Conservation (phyloP, 2,329 filamentous ascomycete genomes). For the Epichloe scottii region DNA sequence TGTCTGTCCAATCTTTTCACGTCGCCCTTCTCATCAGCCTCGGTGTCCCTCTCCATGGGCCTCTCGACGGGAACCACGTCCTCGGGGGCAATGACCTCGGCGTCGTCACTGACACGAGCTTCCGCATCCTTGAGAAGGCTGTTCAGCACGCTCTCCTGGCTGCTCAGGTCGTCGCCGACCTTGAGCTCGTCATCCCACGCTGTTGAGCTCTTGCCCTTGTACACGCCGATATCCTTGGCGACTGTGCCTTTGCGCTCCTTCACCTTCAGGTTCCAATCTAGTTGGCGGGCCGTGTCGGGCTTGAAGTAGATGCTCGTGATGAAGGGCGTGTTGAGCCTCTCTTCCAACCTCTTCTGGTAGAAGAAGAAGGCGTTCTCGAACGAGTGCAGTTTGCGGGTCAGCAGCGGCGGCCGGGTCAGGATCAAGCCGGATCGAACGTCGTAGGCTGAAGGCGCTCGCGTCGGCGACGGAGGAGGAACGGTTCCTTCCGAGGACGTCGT, state of each 20-base stretch:
- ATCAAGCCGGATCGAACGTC: constrained; percentile 56
- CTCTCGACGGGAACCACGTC: constrained; percentile 56
- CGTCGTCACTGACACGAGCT: constrained; percentile 44
- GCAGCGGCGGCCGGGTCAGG: constrained; percentile 74
- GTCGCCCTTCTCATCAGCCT: constrained; percentile 68
- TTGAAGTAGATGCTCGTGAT: constrained; percentile 92
- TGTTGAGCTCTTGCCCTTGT: constrained; percentile 55
- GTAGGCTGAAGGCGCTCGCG: constrained; percentile 22
- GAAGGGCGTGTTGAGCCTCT: constrained; percentile 79
- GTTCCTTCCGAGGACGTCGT: constrained; percentile 9
- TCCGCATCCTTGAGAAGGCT: constrained; percentile 66
- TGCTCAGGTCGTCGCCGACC: constrained; percentile 56
- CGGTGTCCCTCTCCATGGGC: constrained; percentile 57
- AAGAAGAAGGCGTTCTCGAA: constrained; percentile 94
- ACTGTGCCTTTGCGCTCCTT: constrained; percentile 59
- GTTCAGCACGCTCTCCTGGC: constrained; percentile 52
- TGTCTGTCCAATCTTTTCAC: constrained; percentile 64
- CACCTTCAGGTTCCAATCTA: constrained; percentile 85
- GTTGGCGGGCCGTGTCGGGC: constrained; percentile 67
- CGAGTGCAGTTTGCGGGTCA: constrained; percentile 70
- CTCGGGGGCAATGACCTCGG: constrained; percentile 43
- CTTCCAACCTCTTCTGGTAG: constrained; percentile 94
- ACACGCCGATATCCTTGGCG: constrained; percentile 74
- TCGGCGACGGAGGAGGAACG: constrained; percentile 7
- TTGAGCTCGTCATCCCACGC: constrained; percentile 89